Percentiles rank a stretch among this genome's conserved stretches.
phyloP scores from a whole-genome alignment of 306 rosid species.

The Alnus rubra region DNA sequence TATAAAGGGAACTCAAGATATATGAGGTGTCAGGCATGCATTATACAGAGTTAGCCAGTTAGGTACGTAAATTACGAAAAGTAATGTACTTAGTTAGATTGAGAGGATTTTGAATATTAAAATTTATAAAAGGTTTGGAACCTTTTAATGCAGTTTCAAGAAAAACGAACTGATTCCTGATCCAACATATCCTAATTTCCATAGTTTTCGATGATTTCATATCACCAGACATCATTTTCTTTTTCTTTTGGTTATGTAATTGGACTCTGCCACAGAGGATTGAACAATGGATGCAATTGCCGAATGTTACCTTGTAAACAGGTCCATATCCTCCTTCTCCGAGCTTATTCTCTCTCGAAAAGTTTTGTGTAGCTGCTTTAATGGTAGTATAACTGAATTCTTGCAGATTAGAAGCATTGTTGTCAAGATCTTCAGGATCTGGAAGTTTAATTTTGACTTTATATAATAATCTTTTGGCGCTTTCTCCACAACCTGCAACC shows the following conservation, averaged over 20 bases:
- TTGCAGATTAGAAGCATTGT: slow-evolving; percentile 31
- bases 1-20: not conserved
- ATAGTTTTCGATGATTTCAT: too few relatives aligned
- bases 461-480: not conserved
- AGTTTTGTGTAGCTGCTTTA: slow-evolving; percentile 49
- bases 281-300: not conserved
- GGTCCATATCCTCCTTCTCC: slow-evolving; percentile 58
- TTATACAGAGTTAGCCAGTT: not conserved
- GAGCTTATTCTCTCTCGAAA: slow-evolving; percentile 43
- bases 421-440: slow-evolving; percentile 7
- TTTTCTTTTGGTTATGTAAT: not conserved
- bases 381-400: slow-evolving; percentile 40
- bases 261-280: not conserved
- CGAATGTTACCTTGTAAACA: slow-evolving; percentile 49
- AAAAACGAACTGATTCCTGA: too few relatives aligned
- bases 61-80: not conserved
- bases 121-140: not conserved
- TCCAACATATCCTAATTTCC: too few relatives aligned
- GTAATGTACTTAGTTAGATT: not conserved
- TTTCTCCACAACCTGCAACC: not conserved
- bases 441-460: not conserved
- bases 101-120: not conserved
- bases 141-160: not conserved
- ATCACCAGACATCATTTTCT: too few relatives aligned
- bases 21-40: not conserved